Conservation (phyloP, 106 monocot genomes). For the Posidonia australis region DNA sequence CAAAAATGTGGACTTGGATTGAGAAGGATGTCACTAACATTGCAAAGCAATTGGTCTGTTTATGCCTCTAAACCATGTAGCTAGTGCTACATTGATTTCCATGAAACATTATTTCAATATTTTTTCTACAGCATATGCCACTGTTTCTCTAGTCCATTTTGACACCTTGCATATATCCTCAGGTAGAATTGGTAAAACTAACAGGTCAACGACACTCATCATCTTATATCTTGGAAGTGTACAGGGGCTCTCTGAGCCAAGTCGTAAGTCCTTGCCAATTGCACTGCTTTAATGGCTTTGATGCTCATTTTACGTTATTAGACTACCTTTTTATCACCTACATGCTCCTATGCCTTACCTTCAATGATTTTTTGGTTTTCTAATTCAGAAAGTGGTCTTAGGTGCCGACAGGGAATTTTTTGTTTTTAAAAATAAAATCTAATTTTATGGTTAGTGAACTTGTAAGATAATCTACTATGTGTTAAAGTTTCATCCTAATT, state of each 20-base stretch:
- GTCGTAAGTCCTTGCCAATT: constrained; percentile 37
- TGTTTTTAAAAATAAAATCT: no score
- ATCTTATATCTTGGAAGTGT: constrained; percentile 79
- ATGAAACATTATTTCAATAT: not conserved
- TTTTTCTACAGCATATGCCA: not conserved
- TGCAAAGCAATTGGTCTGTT: constrained; percentile 71
- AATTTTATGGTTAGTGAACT: no score
- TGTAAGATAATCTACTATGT: no score
- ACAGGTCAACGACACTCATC: constrained; percentile 60
- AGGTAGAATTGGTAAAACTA: constrained; percentile 74
- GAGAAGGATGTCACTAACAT: constrained; percentile 73
- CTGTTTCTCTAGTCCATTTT: not conserved
- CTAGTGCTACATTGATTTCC: not conserved
- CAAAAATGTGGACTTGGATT: constrained; percentile 42
- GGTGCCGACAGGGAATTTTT: no score
- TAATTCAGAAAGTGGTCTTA: no score
- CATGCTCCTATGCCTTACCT: not conserved
- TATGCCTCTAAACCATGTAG: not conserved
- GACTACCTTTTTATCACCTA: not conserved
- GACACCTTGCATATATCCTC: not conserved
- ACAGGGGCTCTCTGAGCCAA: constrained; percentile 77
- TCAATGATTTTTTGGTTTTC: not conserved
- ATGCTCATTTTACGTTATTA: not conserved
- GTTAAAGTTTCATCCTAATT: no score
- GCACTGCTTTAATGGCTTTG: not conserved